Base-by-base conservation (phyloP, 2,329 filamentous ascomycete species). In the Fusarium sp. region DNA sequence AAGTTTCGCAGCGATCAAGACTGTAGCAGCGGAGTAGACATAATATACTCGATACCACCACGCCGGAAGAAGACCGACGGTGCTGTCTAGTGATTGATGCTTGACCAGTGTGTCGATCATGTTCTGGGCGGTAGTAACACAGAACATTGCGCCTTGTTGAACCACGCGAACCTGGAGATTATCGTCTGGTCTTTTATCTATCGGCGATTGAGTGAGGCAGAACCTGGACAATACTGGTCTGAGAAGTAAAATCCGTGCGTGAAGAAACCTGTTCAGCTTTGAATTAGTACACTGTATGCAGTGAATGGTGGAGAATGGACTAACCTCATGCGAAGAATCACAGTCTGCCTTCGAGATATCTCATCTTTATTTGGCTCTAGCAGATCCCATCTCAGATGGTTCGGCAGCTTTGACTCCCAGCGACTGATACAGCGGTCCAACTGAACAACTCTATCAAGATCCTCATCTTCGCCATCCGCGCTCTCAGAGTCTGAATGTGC, bases 31-130 rank as follows among this genome's bases (percentile, higher is more conserved):
- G 0, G 79, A 77, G 70, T 80, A 81, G 18, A 81, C 67, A 18
- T 81, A 81, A 58, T 79, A 81, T 0, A 81, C 73, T 1, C 79
- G 71, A 45, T 82, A 81, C 80, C 80, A 81, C 80, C 80, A 82
- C 0, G 79, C 79, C 3, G 79, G 80, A 0, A 81, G 67, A 1
- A 81, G 67, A 0, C 79, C 79, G 2, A 80, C 72, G 0, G 77
- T 78, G 7, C 72, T 75, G 9, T 81, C 77, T 8, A 70, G 61
- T 0, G 70, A 66, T n/a, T 79, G 77, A 42, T 80, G 74, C 14
- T 76, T 56, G 2, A 76, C 69, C 2, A 81, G 71, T 2, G 73
- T 68, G 0, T 74, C 57, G 14, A 82, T 79, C 11, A 80, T 76
- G 3, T 72, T 71, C 20, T 79, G 77, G 1, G 80, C 77, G 0